Evolutionary conservation across 768 basidiomycete species (phyloP), one percentile per base, ranked within the genome.

Genomic region (Dentipellis fragilis): DNA sequence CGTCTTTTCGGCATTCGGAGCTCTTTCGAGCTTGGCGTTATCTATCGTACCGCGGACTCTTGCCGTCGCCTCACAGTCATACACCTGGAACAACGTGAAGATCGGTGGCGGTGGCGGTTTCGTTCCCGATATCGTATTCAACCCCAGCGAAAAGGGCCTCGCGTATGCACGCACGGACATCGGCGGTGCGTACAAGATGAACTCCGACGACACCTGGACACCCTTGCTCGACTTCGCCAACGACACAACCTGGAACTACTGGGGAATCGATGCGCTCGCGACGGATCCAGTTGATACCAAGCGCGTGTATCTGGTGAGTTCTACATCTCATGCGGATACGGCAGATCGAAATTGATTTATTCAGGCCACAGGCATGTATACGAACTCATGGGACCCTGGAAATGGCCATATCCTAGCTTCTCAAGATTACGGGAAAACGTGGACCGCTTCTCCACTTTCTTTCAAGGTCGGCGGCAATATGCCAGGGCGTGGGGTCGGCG

Each of bases 401-500:
- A 81, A 83, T 55, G 83, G 82, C 4, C 74, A 77, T 52, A 84
- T 86, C 37, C 68, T 85, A 10, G 76, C 79, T 38, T 85, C 83
- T 19, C 75, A 72, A 7, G 77, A 86, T 62, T 71, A 74, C 55
- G 83, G 84, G 10, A 64, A 72, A n/a, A 80, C 80, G 0, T 86
- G 76, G 63, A 78, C 73, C 1, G 59, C 74, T 2, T 76, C 80
- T 6, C 60, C 65, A 7, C 67, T 86, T 0, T 78, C 83, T 0
- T 84, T 85, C 74, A 85, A 85, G 59, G 77, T 83, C 35, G 82
- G 83, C 35, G 82, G 82, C 8, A 83, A 84, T 64, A 83, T 82
- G 82, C 83, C 82, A 36, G 83, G 82, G 51, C 80, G 83, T 64
- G 84, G 81, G 63, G 77, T 83, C 76, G 77, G 80, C 64, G 79